Percentiles rank a stretch among this genome's conserved stretches.
These are phyloP conservation scores for Pyracantha coccinea DNA, from an alignment of 331 rosid species.

Conservation along the genomic window DNA sequence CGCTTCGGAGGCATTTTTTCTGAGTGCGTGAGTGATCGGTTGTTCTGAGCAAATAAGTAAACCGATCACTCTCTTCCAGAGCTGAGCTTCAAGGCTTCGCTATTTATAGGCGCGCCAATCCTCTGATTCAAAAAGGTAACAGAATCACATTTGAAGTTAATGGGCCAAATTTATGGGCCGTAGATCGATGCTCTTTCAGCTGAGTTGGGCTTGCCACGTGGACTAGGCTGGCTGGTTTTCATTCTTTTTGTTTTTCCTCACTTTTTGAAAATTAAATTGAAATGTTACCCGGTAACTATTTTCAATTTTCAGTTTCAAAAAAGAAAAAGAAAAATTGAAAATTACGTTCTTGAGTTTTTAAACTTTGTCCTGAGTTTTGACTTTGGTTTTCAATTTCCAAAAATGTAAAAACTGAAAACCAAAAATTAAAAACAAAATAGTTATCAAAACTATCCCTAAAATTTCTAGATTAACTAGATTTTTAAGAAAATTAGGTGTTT, in stretches of 20 bases:
- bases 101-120: conserved; percentile 64
- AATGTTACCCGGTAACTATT: no score
- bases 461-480: no score
- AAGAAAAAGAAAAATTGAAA: no score
- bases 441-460: no score
- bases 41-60: neutral
- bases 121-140: conserved; percentile 20
- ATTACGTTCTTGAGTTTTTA: no score
- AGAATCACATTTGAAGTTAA: neutral
- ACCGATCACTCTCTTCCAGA: neutral
- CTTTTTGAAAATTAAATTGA: no score
- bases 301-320: no score
- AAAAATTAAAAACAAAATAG: no score
- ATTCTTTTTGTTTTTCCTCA: neutral
- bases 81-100: conserved; percentile 3
- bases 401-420: no score
- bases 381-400: no score
- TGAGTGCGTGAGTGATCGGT: neutral
- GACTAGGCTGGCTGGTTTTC: neutral
- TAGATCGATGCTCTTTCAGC: neutral
- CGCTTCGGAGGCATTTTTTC: conserved; percentile 22
- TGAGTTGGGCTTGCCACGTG: neutral
- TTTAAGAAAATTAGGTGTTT: no score
- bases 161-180: neutral
- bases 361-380: no score